Conservation (phyloP, 805 yeast species). For the Kregervanrija pseudodelftensis region DNA sequence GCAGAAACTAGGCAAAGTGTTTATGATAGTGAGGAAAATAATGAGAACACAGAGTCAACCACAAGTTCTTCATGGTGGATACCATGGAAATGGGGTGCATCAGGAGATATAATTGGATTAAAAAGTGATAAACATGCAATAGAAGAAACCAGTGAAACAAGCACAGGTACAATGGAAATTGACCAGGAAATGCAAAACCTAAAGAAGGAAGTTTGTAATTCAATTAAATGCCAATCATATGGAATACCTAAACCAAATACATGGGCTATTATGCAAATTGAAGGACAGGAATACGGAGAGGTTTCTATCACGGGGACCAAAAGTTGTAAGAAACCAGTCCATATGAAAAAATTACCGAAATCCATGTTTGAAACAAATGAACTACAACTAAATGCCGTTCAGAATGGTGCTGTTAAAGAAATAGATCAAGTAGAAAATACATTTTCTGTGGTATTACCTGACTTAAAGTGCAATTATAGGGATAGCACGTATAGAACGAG, state of each 20-base stretch:
- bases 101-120: not conserved
- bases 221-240: conserved; percentile 17
- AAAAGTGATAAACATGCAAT: not conserved
- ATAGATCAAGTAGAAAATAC: not conserved
- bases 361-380: conserved; percentile 26
- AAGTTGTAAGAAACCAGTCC: conserved; percentile 21
- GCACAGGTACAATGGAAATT: conserved; percentile 4
- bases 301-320: conserved; percentile 26
- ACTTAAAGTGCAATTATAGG: conserved; percentile 20
- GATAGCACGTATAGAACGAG: conserved; percentile 20
- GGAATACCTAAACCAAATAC: conserved; percentile 16
- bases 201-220: conserved; percentile 18
- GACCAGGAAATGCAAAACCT: conserved; percentile 12
- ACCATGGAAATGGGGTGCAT: conserved; percentile 7
- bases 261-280: conserved; percentile 22
- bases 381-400: not conserved
- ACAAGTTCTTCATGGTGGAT: conserved; percentile 5
- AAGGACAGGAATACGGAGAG: conserved; percentile 13
- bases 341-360: conserved; percentile 18
- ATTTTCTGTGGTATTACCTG: conserved; percentile 20
- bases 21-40: not conserved
- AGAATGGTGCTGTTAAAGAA: not conserved
- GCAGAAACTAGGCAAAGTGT: not conserved
- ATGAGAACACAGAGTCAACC: not conserved
- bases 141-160: not conserved